Evolutionary conservation across 495 filamentous ascomycete genomes (phyloP), one percentile per base, ranked within the genome.

Genomic region (Tuber borchii): DNA sequence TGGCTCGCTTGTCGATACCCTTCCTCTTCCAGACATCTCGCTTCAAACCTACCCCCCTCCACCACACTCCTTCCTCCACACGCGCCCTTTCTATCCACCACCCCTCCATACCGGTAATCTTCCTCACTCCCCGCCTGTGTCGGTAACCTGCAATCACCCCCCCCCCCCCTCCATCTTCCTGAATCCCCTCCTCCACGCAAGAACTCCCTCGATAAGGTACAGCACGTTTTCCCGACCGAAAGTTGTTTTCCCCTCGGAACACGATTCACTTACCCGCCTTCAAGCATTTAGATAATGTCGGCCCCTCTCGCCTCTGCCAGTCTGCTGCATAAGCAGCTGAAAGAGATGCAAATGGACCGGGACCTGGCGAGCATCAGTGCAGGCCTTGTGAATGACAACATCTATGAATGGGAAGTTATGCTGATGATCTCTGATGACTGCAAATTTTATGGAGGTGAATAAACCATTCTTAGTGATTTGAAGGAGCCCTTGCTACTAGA

Each of bases 351-450:
- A 84, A 90, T 88, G 22, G 92, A 93, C 80, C 94, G 93, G 81
- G 93, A 97, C 84, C 91, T 97, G 44, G 93, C 93, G 0, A 95
- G 94, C 51, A 97, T 99, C 81, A 97, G 93, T 78, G 95, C 92
- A 83, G 95, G 95, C 1, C 86, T 99, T 44, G 90, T 95, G 39
- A 87, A 91, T 80, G 90, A 87, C 86, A 97, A 97, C 83, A 91
- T 98, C n/a, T 97, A 97, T 78, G 92, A 97, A 86, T 99, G 95
- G 95, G 95, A 98, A 84, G 93, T 99, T 22, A 97, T 97, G 92
- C 88, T 99, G 46, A 99, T 99, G 95, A 95, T 99, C 81, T 92
- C 88, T 44, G 95, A 99, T 82, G 95, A 99, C 80, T 95, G 93
- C 84, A 95, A 96, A 84, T 91, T 93, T 82, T 99, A 98, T 82